Evolutionary conservation across 305 asterid genomes (phyloP).

Genomic region (Plantago coronopus): DNA sequence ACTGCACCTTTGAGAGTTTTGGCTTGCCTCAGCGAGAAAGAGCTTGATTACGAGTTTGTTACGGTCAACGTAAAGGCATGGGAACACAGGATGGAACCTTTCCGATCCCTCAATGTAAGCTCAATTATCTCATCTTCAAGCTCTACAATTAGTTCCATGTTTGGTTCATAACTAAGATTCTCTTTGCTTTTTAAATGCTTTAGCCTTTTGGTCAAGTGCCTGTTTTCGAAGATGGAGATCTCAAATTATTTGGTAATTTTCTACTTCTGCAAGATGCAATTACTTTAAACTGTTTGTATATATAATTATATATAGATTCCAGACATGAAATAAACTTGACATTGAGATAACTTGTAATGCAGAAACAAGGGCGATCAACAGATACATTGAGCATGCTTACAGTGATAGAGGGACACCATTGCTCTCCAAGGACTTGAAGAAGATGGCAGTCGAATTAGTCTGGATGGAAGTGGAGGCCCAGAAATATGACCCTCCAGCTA

Average conservation of each 20-base stretch:
- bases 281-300: not conserved
- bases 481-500: slow-evolving; percentile 44
- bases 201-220: slow-evolving; percentile 54
- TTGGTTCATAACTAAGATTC: not conserved
- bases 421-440: slow-evolving; percentile 33
- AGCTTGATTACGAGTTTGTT: slow-evolving; percentile 41
- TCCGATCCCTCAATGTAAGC: slow-evolving; percentile 48
- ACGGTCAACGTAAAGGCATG: slow-evolving; percentile 33
- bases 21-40: slow-evolving; percentile 54
- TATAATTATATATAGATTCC: too few species aligned
- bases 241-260: slow-evolving; percentile 51
- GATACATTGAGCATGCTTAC: slow-evolving; percentile 36
- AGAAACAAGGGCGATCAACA: slow-evolving; percentile 62
- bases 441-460: slow-evolving; percentile 31
- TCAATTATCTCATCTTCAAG: not conserved
- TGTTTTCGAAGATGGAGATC: slow-evolving; percentile 63
- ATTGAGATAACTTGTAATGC: slow-evolving; percentile 13
- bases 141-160: not conserved
- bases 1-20: slow-evolving; percentile 42
- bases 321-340: too few species aligned
- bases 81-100: slow-evolving; percentile 46
- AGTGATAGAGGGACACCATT: slow-evolving; percentile 38
- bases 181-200: not conserved
- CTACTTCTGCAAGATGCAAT: not conserved
- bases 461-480: slow-evolving; percentile 74